Base-by-base conservation (phyloP, 225 moss, liverwort and hornwort genomes). In the Climacium dendroides region DNA sequence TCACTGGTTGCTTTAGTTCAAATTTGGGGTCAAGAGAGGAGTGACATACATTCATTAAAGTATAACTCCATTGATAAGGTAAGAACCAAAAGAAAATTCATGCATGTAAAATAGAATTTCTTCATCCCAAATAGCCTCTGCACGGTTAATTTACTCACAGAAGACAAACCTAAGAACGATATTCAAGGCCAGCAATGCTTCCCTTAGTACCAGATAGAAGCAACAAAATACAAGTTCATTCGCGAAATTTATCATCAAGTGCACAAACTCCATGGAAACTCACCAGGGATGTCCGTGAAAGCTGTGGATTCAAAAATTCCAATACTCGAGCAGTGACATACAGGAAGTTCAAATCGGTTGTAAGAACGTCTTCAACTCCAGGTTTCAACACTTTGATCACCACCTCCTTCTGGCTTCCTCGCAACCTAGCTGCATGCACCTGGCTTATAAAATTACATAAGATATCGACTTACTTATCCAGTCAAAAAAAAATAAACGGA, bases 351-450 rank as follows among this genome's bases (percentile, higher is more conserved):
- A 98, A 93, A 87, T 98, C 98, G 32, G 95, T 89, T 28, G 96
- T 97, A 64, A 98, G 90, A 11, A 95, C 89, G 89, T 97, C 97
- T 88, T 96, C 96, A 26, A 96, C 98, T 83, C 97, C 98, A 69
- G 98, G 98, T 88, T 98, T 98, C 74, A 98, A 88, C 74, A 98
- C 98, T 92, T 98, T 98, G 89, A 98, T 93, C 41, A 98, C 98
- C 65, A 98, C 96, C 82, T 98, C 98, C 73, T 94, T 93, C 80
- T 93, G 94, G 74, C 95, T 97, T 88, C 95, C 96, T 90, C 93
- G 95, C 90, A 98, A 84, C 85, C 94, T 95, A 87, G 98, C 98
- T 89, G 97, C 94, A 93, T 98, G 98, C 83, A 98, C 98, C 98
- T 98, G 92, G 29, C 86, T 91, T 35, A 65, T 64, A 81, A 47